Conservation (phyloP, 2,329 filamentous ascomycete genomes). For the Cytospora schulzeri region DNA sequence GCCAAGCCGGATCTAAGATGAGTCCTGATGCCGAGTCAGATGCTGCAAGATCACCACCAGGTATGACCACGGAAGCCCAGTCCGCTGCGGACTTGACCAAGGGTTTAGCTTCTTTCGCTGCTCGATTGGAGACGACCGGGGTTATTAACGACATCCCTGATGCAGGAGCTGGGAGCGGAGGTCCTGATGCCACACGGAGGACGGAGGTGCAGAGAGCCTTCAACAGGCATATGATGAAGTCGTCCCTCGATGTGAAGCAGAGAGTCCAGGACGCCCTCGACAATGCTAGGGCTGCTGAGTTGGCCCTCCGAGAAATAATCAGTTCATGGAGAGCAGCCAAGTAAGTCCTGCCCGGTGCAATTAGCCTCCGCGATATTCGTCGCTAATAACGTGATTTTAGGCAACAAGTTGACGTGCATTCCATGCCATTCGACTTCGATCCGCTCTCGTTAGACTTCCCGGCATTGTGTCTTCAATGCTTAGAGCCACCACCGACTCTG, state of each 20-base stretch:
- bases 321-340: constrained; percentile 81
- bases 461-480: constrained; percentile 77
- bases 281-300: constrained; percentile 78
- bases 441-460: constrained; percentile 85
- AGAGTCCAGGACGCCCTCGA: constrained; percentile 72
- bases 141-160: constrained; percentile 73
- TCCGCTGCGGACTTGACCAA: constrained; percentile 49
- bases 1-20: constrained; percentile 47
- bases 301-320: constrained; percentile 81
- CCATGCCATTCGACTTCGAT: constrained; percentile 75
- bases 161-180: constrained; percentile 40
- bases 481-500: constrained; percentile 78
- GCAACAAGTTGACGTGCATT: constrained; percentile 56
- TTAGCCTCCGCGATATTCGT: background rate
- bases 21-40: constrained; percentile 46
- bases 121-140: constrained; percentile 75
- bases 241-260: constrained; percentile 64
- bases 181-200: constrained; percentile 41
- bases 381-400: constrained; percentile 38
- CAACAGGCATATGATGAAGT: constrained; percentile 57
- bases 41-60: constrained; percentile 37
- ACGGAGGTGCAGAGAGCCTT: constrained; percentile 44
- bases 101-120: constrained; percentile 58
- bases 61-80: constrained; percentile 46
- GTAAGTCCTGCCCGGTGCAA: constrained; percentile 54